Conservation (phyloP, 371 early-diverging fungal genomes). For the Mortierella polycephala region DNA sequence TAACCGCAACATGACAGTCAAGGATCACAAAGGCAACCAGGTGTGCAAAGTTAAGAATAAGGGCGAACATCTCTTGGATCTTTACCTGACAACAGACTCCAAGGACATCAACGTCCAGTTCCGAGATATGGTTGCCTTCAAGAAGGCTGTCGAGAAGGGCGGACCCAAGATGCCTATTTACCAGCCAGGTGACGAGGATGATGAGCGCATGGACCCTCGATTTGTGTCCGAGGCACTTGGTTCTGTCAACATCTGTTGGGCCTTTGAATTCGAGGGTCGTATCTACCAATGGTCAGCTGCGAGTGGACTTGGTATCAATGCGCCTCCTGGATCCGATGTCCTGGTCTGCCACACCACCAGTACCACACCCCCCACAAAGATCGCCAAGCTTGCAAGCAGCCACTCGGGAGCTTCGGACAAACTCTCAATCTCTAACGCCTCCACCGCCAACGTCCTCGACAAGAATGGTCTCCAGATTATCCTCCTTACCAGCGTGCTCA, state of each 20-base stretch:
- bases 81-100: slow-evolving; percentile 50
- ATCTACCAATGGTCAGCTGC: slow-evolving; percentile 51
- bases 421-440: slow-evolving; percentile 34
- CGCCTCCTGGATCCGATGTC: slow-evolving; percentile 46
- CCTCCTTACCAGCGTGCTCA: slow-evolving; percentile 44
- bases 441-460: slow-evolving; percentile 38
- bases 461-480: slow-evolving; percentile 52
- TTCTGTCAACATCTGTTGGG: slow-evolving; percentile 25
- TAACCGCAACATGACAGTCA: slow-evolving; percentile 46
- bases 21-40: slow-evolving; percentile 35
- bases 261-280: slow-evolving; percentile 53
- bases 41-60: slow-evolving; percentile 55
- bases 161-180: background rate
- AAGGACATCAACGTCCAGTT: slow-evolving; percentile 54
- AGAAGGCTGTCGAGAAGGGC: slow-evolving; percentile 54
- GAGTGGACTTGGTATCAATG: slow-evolving; percentile 24
- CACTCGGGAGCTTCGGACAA: slow-evolving; percentile 44
- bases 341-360: slow-evolving; percentile 42
- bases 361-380: slow-evolving; percentile 23
- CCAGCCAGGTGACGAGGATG: slow-evolving; percentile 42
- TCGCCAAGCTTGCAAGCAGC: slow-evolving; percentile 38
- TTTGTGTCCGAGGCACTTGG: background rate
- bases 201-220: slow-evolving; percentile 27
- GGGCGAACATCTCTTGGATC: slow-evolving; percentile 51
- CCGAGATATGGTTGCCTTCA: slow-evolving; percentile 55